Percentiles rank a stretch among this genome's conserved stretches.
Conservation (phyloP, 140 eudicot species). For the Stevia rebaudiana region DNA sequence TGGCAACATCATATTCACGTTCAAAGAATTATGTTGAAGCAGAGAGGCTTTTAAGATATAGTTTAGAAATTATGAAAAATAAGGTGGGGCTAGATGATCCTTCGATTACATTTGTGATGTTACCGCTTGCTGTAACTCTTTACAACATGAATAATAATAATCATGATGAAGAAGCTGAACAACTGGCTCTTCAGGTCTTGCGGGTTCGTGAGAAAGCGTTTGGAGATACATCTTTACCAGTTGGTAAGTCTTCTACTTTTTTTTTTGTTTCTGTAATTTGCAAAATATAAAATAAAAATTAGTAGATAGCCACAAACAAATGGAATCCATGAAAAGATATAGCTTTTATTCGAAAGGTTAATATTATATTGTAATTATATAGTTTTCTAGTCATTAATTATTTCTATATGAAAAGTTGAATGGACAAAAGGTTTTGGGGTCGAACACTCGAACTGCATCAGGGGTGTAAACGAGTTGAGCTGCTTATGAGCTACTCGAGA, state of each 20-base stretch:
- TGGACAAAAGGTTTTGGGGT: no score
- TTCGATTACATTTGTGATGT: slow-evolving; percentile 69
- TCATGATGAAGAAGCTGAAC: slow-evolving; percentile 76
- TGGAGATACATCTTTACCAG: slow-evolving; percentile 72
- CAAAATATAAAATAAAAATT: neutral
- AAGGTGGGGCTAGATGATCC: slow-evolving; percentile 58
- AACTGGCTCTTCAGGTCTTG: slow-evolving; percentile 57
- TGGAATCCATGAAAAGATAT: neutral
- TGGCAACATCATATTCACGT: slow-evolving; percentile 85
- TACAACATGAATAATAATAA: slow-evolving; percentile 53
- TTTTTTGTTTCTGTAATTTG: neutral
- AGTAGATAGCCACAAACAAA: neutral
- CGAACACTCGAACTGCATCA: no score
- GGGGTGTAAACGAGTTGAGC: no score
- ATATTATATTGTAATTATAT: neutral
- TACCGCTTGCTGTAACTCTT: slow-evolving; percentile 74
- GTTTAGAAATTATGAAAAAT: slow-evolving; percentile 56
- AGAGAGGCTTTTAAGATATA: slow-evolving; percentile 61
- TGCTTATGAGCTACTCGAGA: no score
- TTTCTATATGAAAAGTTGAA: neutral
- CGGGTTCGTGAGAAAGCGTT: slow-evolving; percentile 75
- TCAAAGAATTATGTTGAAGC: slow-evolving; percentile 74
- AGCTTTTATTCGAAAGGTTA: neutral
- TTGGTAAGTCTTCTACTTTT: slow-evolving; percentile 50
- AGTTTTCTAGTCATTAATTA: neutral